Conservation (phyloP, 306 rosid genomes). For the Dryas alaskensis region DNA sequence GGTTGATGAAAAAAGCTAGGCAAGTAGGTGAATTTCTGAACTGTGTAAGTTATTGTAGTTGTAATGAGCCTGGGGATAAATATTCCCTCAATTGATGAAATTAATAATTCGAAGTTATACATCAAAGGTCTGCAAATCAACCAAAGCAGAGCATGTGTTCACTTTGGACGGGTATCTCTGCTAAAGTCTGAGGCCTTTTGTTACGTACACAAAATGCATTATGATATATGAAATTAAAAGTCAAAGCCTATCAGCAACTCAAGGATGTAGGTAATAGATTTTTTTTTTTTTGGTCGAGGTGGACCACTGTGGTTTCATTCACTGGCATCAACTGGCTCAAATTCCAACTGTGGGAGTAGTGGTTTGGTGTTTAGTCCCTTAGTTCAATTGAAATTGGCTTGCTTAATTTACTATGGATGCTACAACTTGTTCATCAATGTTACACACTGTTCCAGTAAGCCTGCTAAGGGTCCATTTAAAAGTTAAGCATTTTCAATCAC, state of each 20-base stretch:
- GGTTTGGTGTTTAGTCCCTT: neutral
- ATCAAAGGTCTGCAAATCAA: neutral
- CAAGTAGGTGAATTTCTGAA: neutral
- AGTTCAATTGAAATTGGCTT: neutral
- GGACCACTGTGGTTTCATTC: neutral
- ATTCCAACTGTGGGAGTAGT: neutral
- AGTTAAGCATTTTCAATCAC: neutral
- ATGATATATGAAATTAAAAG: neutral
- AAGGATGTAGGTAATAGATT: neutral
- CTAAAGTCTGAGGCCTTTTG: neutral
- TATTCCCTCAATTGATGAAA: neutral
- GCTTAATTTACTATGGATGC: neutral
- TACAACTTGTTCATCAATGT: too few species aligned
- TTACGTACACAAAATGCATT: neutral
- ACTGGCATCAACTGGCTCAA: neutral
- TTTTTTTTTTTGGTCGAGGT: neutral
- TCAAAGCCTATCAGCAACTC: neutral
- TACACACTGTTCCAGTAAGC: neutral
- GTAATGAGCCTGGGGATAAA: neutral
- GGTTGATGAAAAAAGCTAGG: constrained; percentile 5
- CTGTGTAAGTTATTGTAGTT: neutral
- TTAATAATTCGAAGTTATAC: neutral
- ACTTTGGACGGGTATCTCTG: neutral
- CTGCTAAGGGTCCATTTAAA: neutral
- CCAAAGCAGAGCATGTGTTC: neutral